phyloP scores from a whole-genome alignment of 75 land plant genomes.

The Cryptomeria japonica region DNA sequence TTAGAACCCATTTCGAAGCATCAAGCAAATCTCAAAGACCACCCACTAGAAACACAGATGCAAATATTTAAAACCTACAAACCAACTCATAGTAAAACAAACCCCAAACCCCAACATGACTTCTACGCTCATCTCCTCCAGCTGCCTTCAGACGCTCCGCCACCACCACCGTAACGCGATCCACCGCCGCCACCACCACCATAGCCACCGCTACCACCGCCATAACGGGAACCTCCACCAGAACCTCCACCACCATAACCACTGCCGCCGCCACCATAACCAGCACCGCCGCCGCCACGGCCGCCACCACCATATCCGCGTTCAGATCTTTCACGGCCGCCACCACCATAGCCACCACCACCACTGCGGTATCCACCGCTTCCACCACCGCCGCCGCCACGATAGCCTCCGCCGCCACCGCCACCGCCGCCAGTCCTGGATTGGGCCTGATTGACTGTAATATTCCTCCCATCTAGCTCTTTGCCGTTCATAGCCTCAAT shows the following conservation, averaged over 20 bases:
- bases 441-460: constrained; percentile 80
- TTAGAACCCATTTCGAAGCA: not conserved
- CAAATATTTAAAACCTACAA: not conserved
- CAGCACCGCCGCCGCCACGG: constrained; percentile 2
- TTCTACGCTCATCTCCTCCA: constrained; percentile 20
- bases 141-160: constrained; percentile 20
- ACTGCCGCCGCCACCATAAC: constrained; percentile 9
- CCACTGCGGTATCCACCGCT: constrained; percentile 26
- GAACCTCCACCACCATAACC: constrained; percentile 14
- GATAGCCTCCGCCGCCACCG: constrained; percentile 41
- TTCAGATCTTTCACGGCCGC: too few species aligned
- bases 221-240: constrained; percentile 23
- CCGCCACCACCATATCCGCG: constrained; percentile 22
- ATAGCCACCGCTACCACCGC: constrained; percentile 19
- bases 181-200: constrained; percentile 9
- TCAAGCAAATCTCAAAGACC: not conserved
- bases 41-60: not conserved
- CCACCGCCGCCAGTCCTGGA: constrained; percentile 49
- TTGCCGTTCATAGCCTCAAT: constrained; percentile 80
- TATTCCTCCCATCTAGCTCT: constrained; percentile 72
- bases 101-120: not conserved
- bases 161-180: constrained; percentile 17
- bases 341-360: constrained; percentile 19
- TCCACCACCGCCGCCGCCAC: constrained; percentile 25
- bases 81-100: not conserved